Evolutionary conservation across 441 rosid genomes (phyloP).

Genomic region (Geranium incanum): DNA sequence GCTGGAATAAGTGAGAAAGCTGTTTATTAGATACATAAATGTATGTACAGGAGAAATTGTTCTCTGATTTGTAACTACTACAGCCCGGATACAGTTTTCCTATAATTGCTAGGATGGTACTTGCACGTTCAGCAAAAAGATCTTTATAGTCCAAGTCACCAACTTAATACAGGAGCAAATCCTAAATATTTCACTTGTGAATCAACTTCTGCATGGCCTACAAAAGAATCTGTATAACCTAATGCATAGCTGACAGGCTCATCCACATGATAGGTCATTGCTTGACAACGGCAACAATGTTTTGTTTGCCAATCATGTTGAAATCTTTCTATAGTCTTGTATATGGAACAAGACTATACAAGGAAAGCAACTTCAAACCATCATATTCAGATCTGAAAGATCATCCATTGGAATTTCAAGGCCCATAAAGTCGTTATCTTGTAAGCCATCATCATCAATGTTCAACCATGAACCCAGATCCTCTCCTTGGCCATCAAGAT

Average conservation of each 20-base stretch:
- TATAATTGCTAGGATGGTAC: constrained; percentile 43
- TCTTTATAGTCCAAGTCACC: constrained; percentile 54
- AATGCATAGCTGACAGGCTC: constrained; percentile 47
- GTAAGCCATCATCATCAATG: constrained; percentile 88
- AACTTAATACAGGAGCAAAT: constrained; percentile 53
- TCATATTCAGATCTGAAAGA: constrained; percentile 91
- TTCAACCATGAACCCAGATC: constrained; percentile 93
- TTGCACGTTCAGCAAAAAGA: constrained; percentile 37
- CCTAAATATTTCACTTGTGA: constrained; percentile 40
- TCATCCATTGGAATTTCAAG: constrained; percentile 99
- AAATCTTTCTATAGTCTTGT: constrained; percentile 22
- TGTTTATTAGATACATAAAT: constrained; percentile 61
- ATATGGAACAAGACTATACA: constrained; percentile 84
- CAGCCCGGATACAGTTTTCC: constrained; percentile 50
- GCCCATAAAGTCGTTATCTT: constrained; percentile 81
- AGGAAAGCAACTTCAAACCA: constrained; percentile 67
- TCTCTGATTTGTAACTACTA: constrained; percentile 49
- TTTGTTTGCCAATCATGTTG: constrained; percentile 37
- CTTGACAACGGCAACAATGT: constrained; percentile 37
- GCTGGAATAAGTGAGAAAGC: constrained; percentile 31
- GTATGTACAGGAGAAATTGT: constrained; percentile 70
- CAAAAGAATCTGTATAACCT: constrained; percentile 46
- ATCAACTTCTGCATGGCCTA: constrained; percentile 41
- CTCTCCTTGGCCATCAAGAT: constrained; percentile 45
- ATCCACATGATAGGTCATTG: constrained; percentile 45